Percentiles rank a stretch among this genome's conserved stretches.
These are phyloP conservation scores for Exophiala calicioides DNA, from an alignment of 2,329 filamentous ascomycete genomes.

Conservation along the genomic window DNA sequence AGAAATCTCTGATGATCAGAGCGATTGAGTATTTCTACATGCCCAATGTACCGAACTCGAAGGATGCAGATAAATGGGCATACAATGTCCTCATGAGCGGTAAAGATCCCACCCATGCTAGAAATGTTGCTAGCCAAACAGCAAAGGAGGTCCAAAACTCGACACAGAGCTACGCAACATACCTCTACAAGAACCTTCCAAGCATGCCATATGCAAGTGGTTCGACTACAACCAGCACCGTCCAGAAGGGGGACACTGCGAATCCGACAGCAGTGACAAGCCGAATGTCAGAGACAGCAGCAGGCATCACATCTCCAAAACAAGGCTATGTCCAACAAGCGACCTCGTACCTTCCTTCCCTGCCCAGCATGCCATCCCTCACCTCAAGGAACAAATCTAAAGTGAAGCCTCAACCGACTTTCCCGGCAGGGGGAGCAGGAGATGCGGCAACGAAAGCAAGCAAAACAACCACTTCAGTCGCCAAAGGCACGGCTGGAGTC, in stretches of 20 bases:
- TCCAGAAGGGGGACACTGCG: conserved; percentile 10
- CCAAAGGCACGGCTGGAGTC: conserved; percentile 20
- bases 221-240: conserved; percentile 10
- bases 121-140: conserved; percentile 18
- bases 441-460: conserved; percentile 21
- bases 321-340: conserved; percentile 29
- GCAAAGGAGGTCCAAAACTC: conserved; percentile 20
- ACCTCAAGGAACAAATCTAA: conserved; percentile 24
- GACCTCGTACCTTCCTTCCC: conserved; percentile 27
- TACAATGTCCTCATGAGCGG: conserved; percentile 20
- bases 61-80: conserved; percentile 28
- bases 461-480: conserved; percentile 15
- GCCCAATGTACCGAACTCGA: conserved; percentile 23
- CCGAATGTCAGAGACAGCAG: conserved; percentile 11
- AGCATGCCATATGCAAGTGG: conserved; percentile 26
- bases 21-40: conserved; percentile 33
- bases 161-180: conserved; percentile 19
- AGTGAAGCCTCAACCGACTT: conserved; percentile 24
- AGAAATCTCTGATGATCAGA: conserved; percentile 32
- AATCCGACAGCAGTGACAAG: conserved; percentile 14
- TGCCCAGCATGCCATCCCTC: conserved; percentile 24
- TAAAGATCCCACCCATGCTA: conserved; percentile 17
- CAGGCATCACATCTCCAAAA: conserved; percentile 4
- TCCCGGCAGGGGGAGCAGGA: conserved; percentile 8
- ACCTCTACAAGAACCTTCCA: conserved; percentile 25